Evolutionary conservation across 345 rosid species (phyloP).

Genomic region (Linum usitatissimum): DNA sequence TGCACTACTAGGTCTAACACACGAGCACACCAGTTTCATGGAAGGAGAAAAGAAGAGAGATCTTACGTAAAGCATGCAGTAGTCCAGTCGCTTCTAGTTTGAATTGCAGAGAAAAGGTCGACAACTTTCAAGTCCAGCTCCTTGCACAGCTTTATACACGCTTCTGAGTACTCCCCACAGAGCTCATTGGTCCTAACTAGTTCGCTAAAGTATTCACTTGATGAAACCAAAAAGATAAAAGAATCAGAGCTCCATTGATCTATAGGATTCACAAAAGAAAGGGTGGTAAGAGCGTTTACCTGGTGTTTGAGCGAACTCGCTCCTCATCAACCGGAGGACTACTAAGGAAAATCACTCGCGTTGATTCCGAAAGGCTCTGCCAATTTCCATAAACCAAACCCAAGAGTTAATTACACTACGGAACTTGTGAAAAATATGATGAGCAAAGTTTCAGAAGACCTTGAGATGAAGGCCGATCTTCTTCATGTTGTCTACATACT

Average conservation of each 20-base stretch:
- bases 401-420: background rate
- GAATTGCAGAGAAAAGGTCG: conserved; percentile 69
- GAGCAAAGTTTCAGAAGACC: conserved; percentile 25
- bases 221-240: conserved; percentile 8
- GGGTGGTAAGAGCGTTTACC: conserved; percentile 29
- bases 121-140: conserved; percentile 61
- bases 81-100: conserved; percentile 46
- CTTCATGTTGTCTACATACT: conserved; percentile 73
- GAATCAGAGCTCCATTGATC: background rate
- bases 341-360: conserved; percentile 56
- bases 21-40: too few relatives aligned
- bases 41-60: background rate
- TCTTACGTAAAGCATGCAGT: conserved; percentile 80
- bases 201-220: conserved; percentile 59
- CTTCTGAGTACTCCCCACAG: conserved; percentile 69
- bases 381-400: background rate
- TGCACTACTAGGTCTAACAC: too few relatives aligned
- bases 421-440: background rate
- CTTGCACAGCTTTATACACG: conserved; percentile 61
- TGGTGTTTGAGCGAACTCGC: conserved; percentile 41
- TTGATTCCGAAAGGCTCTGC: conserved; percentile 68
- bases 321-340: conserved; percentile 88
- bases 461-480: conserved; percentile 64
- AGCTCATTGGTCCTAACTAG: conserved; percentile 78
- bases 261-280: too few relatives aligned